phyloP scores from a whole-genome alignment of 1,284 basidiomycete species.

The Ganoderma boninense region DNA sequence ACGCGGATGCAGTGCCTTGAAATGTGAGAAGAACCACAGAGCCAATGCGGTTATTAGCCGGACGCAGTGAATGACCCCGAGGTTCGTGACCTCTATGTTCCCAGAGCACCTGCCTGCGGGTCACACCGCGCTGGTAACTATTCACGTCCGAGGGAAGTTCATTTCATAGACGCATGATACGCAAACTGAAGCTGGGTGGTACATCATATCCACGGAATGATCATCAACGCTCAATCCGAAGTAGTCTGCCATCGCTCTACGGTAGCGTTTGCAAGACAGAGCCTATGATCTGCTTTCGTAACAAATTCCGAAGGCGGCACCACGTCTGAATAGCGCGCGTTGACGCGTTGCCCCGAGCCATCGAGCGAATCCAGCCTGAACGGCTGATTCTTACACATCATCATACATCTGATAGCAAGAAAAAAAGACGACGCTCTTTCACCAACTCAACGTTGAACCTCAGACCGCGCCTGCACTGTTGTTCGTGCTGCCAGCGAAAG shows the following conservation, averaged over 20 bases:
- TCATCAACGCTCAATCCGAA: not conserved
- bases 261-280: no score
- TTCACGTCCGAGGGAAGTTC: not conserved
- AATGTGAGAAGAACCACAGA: not conserved
- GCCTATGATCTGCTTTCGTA: not conserved
- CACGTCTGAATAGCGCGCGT: no score
- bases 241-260: not conserved
- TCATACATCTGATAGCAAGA: no score
- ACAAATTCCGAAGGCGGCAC: not conserved
- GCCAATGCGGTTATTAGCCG: not conserved
- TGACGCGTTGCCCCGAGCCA: no score
- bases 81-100: not conserved
- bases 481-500: not conserved
- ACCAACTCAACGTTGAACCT: no score
- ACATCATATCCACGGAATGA: not conserved
- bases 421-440: no score
- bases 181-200: not conserved
- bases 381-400: no score
- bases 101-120: not conserved
- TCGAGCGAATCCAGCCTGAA: no score
- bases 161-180: not conserved
- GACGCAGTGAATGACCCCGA: not conserved
- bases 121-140: not conserved
- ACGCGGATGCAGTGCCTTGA: not conserved
- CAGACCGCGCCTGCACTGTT: no score